phyloP scores from a whole-genome alignment of 83 land plant species.

The Picea engelmannii region DNA sequence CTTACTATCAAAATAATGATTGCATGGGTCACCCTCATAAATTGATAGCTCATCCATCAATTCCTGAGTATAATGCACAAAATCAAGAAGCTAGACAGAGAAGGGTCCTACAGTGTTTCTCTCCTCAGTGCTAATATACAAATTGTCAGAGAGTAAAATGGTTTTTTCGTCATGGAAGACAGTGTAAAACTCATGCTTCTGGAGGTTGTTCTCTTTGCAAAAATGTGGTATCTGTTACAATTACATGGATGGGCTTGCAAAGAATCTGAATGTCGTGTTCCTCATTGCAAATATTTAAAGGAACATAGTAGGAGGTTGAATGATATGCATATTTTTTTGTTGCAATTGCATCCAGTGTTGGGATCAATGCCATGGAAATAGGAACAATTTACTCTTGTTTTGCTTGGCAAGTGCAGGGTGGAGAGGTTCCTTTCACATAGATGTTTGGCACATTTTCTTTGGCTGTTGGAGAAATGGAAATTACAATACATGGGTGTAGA shows the following conservation, averaged over 20 bases:
- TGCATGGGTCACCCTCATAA: conserved; percentile 85
- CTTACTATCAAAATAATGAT: conserved; percentile 73
- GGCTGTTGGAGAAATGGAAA: too few species aligned
- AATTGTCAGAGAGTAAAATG: conserved; percentile 49
- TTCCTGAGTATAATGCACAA: conserved; percentile 83
- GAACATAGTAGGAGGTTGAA: too few species aligned
- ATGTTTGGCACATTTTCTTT: too few species aligned
- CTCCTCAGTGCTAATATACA: conserved; percentile 48
- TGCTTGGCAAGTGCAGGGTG: too few species aligned
- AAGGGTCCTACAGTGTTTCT: conserved; percentile 45
- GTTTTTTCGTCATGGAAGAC: conserved; percentile 39
- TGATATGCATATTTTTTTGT: too few species aligned
- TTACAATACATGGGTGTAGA: too few species aligned
- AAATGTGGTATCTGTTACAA: conserved; percentile 48
- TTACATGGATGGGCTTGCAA: conserved; percentile 43
- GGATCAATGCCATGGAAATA: too few species aligned
- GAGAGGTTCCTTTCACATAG: too few species aligned
- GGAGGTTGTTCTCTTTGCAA: conserved; percentile 43
- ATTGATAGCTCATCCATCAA: conserved; percentile 59
- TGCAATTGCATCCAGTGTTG: too few species aligned
- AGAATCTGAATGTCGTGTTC: conserved; percentile 34
- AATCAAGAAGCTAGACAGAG: conserved; percentile 91
- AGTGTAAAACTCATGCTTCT: conserved; percentile 32
- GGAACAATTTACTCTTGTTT: too few species aligned
- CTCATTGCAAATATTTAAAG: conserved; percentile 49